Evolutionary conservation across 176 grass and related monocot genomes (phyloP).

Genomic region (Bothriochloa decipiens): DNA sequence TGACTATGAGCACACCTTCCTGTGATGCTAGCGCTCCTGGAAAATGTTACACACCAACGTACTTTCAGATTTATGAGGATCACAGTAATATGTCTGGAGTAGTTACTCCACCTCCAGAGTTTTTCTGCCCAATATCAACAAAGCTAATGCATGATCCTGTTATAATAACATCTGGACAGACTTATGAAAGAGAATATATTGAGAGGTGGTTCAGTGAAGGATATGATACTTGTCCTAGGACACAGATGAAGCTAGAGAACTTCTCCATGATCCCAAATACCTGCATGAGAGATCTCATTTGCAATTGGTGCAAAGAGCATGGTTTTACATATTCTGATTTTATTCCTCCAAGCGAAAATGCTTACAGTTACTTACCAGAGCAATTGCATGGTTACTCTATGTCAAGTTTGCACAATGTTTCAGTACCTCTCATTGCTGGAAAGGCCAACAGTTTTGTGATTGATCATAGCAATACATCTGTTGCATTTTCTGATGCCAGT

Average conservation of each 20-base stretch:
- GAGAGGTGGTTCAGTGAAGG: constrained; percentile 93
- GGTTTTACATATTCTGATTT: constrained; percentile 43
- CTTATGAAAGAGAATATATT: constrained; percentile 86
- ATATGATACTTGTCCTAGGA: constrained; percentile 84
- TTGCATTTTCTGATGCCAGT: constrained; percentile 68
- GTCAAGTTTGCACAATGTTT: constrained; percentile 88
- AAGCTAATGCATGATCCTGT: constrained; percentile 91
- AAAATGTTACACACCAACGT: constrained; percentile 40
- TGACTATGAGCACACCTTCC: constrained; percentile 18
- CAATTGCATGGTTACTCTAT: constrained; percentile 70
- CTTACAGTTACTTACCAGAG: constrained; percentile 55
- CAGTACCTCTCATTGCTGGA: constrained; percentile 75
- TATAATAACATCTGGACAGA: constrained; percentile 90
- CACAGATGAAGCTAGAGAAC: constrained; percentile 70
- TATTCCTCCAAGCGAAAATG: constrained; percentile 40
- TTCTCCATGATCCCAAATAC: constrained; percentile 81
- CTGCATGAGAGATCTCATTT: constrained; percentile 86
- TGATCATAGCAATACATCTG: constrained; percentile 67
- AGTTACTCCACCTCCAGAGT: constrained; percentile 66
- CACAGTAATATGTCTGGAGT: constrained; percentile 45
- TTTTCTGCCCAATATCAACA: constrained; percentile 88
- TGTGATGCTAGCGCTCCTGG: constrained; percentile 38
- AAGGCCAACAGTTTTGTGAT: constrained; percentile 61
- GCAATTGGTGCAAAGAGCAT: constrained; percentile 69
- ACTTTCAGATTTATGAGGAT: constrained; percentile 45